phyloP scores from a whole-genome alignment of 441 rosid genomes.

The Populus hybrid region DNA sequence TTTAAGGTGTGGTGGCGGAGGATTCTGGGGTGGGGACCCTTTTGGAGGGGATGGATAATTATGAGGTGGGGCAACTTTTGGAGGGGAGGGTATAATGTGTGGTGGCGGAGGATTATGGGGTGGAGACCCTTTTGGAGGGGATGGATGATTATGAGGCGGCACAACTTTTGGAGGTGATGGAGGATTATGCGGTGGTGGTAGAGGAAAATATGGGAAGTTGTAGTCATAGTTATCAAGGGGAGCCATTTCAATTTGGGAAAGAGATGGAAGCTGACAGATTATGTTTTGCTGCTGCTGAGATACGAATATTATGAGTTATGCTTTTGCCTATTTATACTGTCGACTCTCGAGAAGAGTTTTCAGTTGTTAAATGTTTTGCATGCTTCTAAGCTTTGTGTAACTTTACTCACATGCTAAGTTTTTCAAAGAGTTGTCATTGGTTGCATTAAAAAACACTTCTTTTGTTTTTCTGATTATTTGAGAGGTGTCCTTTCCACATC shows the following conservation, averaged over 20 bases:
- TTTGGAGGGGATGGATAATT: background rate
- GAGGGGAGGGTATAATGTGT: slow-evolving; percentile 16
- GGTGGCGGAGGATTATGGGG: slow-evolving; percentile 15
- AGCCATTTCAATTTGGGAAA: slow-evolving; percentile 37
- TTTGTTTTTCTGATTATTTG: background rate
- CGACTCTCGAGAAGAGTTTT: background rate
- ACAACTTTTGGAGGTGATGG: slow-evolving; percentile 26
- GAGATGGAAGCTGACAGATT: slow-evolving; percentile 12
- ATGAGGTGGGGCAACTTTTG: slow-evolving; percentile 15
- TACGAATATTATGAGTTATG: slow-evolving; percentile 10
- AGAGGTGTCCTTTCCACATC: background rate
- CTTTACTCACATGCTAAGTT: slow-evolving; percentile 52
- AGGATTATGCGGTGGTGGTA: slow-evolving; percentile 30
- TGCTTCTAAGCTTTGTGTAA: slow-evolving; percentile 46
- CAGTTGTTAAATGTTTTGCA: slow-evolving; percentile 11
- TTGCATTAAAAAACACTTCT: slow-evolving; percentile 45
- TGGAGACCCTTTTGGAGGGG: no score
- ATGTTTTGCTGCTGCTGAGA: slow-evolving; percentile 3
- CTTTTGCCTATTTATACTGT: slow-evolving; percentile 35
- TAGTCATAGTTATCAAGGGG: slow-evolving; percentile 14
- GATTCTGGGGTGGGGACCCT: background rate
- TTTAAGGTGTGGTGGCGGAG: slow-evolving; percentile 3
- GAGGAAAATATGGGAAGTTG: slow-evolving; percentile 44
- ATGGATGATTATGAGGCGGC: slow-evolving; percentile 10
- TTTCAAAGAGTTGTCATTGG: slow-evolving; percentile 32